These are phyloP conservation scores for Mortierella polycephala DNA, from an alignment of 371 early-diverging fungal genomes.

Conservation along the genomic window DNA sequence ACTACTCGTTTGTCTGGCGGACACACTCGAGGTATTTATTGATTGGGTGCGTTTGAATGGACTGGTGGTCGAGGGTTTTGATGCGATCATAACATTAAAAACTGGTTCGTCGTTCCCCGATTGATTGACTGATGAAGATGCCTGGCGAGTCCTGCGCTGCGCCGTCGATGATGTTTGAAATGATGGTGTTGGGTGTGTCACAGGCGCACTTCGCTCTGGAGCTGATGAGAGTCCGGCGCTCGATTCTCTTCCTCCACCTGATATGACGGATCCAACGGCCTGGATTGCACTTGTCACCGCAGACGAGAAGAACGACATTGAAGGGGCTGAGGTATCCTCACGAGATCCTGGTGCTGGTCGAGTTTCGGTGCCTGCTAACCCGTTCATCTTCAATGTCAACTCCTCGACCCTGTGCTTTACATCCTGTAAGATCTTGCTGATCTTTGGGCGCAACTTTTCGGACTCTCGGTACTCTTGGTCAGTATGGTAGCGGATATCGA, in stretches of 20 bases:
- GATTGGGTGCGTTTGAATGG: conserved; percentile 22
- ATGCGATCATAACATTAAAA: conserved; percentile 27
- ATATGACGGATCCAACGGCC: conserved; percentile 26
- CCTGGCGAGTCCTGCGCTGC: conserved; percentile 7
- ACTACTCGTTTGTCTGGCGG: not conserved
- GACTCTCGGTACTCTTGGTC: conserved; percentile 47
- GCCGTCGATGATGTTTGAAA: conserved; percentile 12
- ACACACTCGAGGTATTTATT: not conserved
- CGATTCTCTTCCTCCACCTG: conserved; percentile 12
- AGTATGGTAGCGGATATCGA: conserved; percentile 40
- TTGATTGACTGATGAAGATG: conserved; percentile 3
- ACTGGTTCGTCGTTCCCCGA: conserved; percentile 24
- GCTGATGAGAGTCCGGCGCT: conserved; percentile 8
- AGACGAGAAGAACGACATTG: conserved; percentile 18
- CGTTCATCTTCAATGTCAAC: conserved; percentile 6
- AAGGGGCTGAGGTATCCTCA: not conserved
- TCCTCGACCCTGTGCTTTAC: conserved; percentile 54
- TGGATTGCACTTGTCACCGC: conserved; percentile 35
- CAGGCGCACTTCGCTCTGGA: not conserved
- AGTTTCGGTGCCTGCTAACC: not conserved
- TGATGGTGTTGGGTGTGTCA: conserved; percentile 2
- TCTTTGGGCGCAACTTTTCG: conserved; percentile 57
- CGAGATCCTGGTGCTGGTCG: not conserved
- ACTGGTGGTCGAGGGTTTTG: conserved; percentile 9
- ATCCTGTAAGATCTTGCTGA: conserved; percentile 55